Evolutionary conservation across 768 basidiomycete species (phyloP), one percentile per base, ranked within the genome.

Genomic region (Xerocomus spinulosus): DNA sequence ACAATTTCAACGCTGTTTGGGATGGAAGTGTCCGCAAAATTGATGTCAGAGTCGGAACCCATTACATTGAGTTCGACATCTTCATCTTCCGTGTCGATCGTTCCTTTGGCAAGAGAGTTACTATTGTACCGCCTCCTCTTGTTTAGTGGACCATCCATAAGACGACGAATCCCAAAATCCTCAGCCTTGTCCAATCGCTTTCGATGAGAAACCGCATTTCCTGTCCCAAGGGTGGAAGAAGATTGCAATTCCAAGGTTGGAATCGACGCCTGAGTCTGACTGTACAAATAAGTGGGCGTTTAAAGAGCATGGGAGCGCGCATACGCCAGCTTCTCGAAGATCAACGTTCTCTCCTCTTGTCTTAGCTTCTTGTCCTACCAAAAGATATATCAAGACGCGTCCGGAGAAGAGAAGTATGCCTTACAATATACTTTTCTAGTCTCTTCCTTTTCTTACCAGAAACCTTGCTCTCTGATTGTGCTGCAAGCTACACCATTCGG

Each of bases 381-480:
- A 39, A 30, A 35, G 12, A 35, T 14, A 32, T 3, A 24, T 58
- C 35, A 50, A 39, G 21, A 40, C 39, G 21, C 21, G 6, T 13
- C 25, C 26, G 14, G 20, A n/a, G 25, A 34, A 48, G 26, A 13
- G 10, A 28, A 17, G 2, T 5, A 34, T 18, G 14, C 69, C 85
- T 58, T 47, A 91, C 92, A 58, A 97, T 93, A 60, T 92, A 98
- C 53, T 90, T 90, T 53, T 97, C 94, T 5, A 98, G 70, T 44
- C 90, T 73, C 64, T 87, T 93, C 71, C 82, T 85, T 71, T 91
- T 94, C 72, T 93, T 93, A 48, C 71, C 79, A 36, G 79, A 86
- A 74, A 89, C 83, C 61, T 85, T 87, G 4, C 78, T 80, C 37
- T 85, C 78, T 9, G 81, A 76, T 63, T 83, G 77, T 24, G 64